Conservation (phyloP, 306 rosid genomes). For the Medicago ruthenica region DNA sequence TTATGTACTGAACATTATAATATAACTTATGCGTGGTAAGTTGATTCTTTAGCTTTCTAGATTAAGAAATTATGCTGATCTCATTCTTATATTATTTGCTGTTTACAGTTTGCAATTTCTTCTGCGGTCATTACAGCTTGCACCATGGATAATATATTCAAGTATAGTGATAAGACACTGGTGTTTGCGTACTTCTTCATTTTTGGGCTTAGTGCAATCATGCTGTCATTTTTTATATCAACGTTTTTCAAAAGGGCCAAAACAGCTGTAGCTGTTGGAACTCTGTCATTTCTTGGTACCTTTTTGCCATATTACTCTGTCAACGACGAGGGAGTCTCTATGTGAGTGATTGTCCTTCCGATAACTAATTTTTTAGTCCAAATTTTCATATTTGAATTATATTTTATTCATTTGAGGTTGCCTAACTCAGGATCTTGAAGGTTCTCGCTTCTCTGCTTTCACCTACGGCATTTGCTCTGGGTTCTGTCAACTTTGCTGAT, state of each 20-base stretch:
- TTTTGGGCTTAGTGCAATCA: constrained; percentile 93
- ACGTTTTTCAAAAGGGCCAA: constrained; percentile 90
- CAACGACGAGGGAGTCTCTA: constrained; percentile 73
- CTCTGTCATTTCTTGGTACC: constrained; percentile 83
- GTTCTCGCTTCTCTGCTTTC: constrained; percentile 88
- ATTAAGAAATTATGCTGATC: constrained; percentile 37
- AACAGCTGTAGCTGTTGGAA: constrained; percentile 99
- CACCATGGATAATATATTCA: constrained; percentile 84
- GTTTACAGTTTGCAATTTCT: constrained; percentile 83
- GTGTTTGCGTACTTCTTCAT: constrained; percentile 89
- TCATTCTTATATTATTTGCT: constrained; percentile 46
- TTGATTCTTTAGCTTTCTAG: constrained; percentile 29
- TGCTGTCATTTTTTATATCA: constrained; percentile 87
- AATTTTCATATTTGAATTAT: constrained; percentile 27
- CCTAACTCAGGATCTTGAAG: constrained; percentile 74
- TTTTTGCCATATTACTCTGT: constrained; percentile 94
- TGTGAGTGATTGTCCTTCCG: constrained; percentile 61
- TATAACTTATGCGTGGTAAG: constrained; percentile 18
- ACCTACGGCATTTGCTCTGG: constrained; percentile 93
- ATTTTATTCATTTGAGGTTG: constrained; percentile 43
- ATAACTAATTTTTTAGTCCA: constrained; percentile 25
- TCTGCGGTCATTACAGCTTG: constrained; percentile 81
- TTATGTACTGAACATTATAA: constrained; percentile 10
- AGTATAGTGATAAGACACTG: constrained; percentile 90
- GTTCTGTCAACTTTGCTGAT: constrained; percentile 93